phyloP scores from a whole-genome alignment of 2,329 filamentous ascomycete species.

The Neofusicoccum ribis region DNA sequence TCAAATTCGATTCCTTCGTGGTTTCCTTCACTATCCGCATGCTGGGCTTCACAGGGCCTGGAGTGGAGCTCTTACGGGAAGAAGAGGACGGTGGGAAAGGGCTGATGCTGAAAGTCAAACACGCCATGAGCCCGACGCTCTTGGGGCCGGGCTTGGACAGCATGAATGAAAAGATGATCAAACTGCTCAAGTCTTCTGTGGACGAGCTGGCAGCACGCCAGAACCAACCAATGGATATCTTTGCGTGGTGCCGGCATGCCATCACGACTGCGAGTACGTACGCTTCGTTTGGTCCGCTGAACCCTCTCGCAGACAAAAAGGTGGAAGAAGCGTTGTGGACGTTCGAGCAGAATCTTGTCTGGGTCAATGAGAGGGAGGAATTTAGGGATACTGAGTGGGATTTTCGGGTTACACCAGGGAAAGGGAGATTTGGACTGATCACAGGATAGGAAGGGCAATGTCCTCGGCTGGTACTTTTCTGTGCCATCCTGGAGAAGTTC shows the following conservation, averaged over 20 bases:
- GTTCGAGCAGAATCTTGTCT: constrained; percentile 28
- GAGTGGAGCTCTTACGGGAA: constrained; percentile 27
- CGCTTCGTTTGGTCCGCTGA: no score
- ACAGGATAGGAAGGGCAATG: no score
- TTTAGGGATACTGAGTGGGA: neutral
- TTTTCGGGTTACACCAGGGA: neutral
- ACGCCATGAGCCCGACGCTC: constrained; percentile 36
- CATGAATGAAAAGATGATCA: constrained; percentile 39
- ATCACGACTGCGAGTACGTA: constrained; percentile 34
- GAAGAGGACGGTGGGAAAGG: neutral
- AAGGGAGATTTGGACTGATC: neutral
- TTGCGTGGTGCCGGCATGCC: constrained; percentile 30
- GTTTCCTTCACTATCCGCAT: constrained; percentile 30
- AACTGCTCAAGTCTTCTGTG: constrained; percentile 30
- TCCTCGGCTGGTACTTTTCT: no score
- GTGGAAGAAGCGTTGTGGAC: constrained; percentile 11
- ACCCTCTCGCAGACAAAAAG: no score
- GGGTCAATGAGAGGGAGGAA: neutral
- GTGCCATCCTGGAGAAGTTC: no score
- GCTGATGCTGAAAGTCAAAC: constrained; percentile 29
- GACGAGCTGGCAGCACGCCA: constrained; percentile 19
- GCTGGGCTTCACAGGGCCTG: neutral
- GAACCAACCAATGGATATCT: constrained; percentile 20
- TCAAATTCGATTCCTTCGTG: constrained; percentile 43
- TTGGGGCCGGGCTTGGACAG: constrained; percentile 35